Conservation (phyloP, 345 rosid species). For the Euclidium syriacum region DNA sequence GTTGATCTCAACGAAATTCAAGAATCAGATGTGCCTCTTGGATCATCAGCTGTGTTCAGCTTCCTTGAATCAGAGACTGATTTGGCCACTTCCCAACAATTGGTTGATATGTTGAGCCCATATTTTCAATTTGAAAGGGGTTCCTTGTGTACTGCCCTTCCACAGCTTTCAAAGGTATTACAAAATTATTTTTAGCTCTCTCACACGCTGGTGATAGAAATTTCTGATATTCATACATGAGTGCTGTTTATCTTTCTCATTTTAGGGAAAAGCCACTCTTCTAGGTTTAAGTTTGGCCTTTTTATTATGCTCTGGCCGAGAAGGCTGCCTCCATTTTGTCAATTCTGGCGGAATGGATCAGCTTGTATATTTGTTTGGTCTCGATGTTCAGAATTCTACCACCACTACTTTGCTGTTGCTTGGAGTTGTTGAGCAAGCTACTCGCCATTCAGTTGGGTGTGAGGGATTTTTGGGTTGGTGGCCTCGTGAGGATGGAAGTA, state of each 20-base stretch:
- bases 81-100: constrained; percentile 52
- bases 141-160: constrained; percentile 37
- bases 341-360: constrained; percentile 75
- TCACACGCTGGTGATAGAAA: constrained; percentile 1
- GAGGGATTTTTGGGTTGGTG: constrained; percentile 96
- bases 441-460: constrained; percentile 84
- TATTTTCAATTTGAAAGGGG: constrained; percentile 42
- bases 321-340: constrained; percentile 94
- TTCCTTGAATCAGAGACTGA: constrained; percentile 53
- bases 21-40: constrained; percentile 39
- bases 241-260: constrained; percentile 30
- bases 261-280: constrained; percentile 65
- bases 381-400: constrained; percentile 47
- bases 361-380: constrained; percentile 48
- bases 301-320: constrained; percentile 79
- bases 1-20: constrained; percentile 43
- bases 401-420: constrained; percentile 51
- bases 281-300: constrained; percentile 65
- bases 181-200: constrained; percentile 1
- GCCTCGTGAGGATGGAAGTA: constrained; percentile 80
- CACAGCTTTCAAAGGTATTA: constrained; percentile 58
- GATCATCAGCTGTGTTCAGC: constrained; percentile 32
- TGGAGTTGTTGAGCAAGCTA: constrained; percentile 90
- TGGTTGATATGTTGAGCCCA: constrained; percentile 55
- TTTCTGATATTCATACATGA: constrained; percentile 4